Evolutionary conservation across 139 green algal genomes (phyloP), one percentile per base, ranked within the genome.

Genomic region (Chlorella sp.): DNA sequence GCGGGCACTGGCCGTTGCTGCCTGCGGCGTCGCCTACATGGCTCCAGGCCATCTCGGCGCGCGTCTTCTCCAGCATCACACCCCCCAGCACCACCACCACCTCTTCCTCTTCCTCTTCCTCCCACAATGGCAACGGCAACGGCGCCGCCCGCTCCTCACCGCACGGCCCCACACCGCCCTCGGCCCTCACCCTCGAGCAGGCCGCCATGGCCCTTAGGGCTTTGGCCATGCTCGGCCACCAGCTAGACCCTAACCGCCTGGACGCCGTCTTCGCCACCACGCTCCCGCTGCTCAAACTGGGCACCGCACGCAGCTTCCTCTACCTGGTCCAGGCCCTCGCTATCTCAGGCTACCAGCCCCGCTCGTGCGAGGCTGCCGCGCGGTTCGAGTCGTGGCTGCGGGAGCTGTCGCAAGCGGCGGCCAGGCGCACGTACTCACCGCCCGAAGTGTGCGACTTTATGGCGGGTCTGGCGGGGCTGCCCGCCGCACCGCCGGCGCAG

Each of bases 401-500:
- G 14, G 75, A 80, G 62, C 74, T 80, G 4, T 63, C 61, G 29
- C 59, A 60, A 23, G 30, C 76, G 6, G 33, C 61, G 0, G 63
- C 27, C 14, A 35, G 75, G 2, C 68, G 72, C 30, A 17, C 35
- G 31, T 76, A 80, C 68, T 60, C 72, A 49, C 61, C 32, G 24
- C 61, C 35, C 23, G 60, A 72, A 29, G 75, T 80, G 34, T 80
- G 75, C 35, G 75, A 80, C 49, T 50, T 80, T 3, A 55, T 80
- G 34, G 30, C 49, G 23, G 75, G 67, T 3, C 14, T 80, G 34
- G 49, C 69, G 34, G 69, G 62, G n/a, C 62, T 80, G 62, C 75
- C 75, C 26, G 27, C 1, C 35, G 29, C 65, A 2, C 65, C 65
- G 24, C 65, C 65, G 2, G 17, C 32, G 24, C 4, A 20, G 17